Percentiles rank a stretch among this genome's conserved stretches.
Conservation (phyloP, 2,329 filamentous ascomycete genomes). For the Tolypocladium ophioglossoides region DNA sequence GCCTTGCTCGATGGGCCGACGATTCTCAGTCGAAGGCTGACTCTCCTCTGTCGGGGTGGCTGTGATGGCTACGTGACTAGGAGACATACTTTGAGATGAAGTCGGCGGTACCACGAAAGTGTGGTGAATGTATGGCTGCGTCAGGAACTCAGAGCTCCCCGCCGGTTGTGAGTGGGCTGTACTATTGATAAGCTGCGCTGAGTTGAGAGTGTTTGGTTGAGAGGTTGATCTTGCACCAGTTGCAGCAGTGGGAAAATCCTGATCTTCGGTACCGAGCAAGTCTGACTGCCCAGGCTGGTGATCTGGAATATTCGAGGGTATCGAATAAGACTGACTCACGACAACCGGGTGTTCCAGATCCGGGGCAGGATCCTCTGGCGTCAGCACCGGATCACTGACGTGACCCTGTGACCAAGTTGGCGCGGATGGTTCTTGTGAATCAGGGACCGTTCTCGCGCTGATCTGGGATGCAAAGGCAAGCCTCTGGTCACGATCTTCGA, state of each 20-base stretch:
- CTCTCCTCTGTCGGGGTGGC: constrained; percentile 1
- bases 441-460: constrained; percentile 29
- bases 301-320: constrained; percentile 9
- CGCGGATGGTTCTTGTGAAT: constrained; percentile 29
- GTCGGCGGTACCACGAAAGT: constrained; percentile 3
- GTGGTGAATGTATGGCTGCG: constrained; percentile 3
- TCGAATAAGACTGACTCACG: background rate
- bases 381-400: background rate
- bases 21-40: background rate
- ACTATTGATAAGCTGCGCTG: background rate
- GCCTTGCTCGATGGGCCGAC: background rate
- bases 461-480: constrained; percentile 17
- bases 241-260: background rate
- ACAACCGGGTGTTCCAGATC: background rate
- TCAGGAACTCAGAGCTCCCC: constrained; percentile 6
- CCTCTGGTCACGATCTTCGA: constrained; percentile 23
- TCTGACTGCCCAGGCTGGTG: constrained; percentile 12
- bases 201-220: background rate
- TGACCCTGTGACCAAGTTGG: constrained; percentile 9
- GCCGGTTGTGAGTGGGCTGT: background rate
- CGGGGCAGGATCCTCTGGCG: background rate
- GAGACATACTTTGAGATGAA: background rate
- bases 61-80: background rate
- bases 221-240: background rate
- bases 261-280: background rate